phyloP scores from a whole-genome alignment of 169 alveolate genomes.

The Eimeria necatrix region DNA sequence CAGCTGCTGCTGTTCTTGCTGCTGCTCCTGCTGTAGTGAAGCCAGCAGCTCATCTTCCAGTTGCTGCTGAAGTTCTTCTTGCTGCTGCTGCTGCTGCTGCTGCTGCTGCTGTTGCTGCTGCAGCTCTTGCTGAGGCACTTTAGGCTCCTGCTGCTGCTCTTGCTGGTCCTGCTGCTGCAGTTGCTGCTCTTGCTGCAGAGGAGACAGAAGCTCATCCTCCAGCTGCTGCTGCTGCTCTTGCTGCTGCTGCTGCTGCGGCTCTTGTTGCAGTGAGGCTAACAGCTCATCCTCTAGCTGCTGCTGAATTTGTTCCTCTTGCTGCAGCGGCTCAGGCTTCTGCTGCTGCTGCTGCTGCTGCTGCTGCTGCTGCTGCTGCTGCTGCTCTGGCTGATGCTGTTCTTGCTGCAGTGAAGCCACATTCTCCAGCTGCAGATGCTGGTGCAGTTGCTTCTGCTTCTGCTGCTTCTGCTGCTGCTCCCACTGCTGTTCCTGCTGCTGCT shows the following conservation, averaged over 20 bases:
- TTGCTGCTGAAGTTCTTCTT: neutral
- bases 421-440: neutral
- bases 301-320: conserved; percentile 1
- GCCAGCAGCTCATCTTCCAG: no score
- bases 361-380: neutral
- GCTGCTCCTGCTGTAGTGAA: neutral
- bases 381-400: no score
- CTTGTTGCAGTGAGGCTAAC: neutral
- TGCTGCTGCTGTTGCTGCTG: no score
- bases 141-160: no score
- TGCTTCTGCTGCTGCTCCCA: no score
- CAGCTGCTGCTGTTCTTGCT: neutral
- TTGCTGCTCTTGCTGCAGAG: conserved; percentile 2
- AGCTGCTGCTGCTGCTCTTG: conserved; percentile 8
- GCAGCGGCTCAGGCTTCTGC: no score
- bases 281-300: neutral
- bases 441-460: no score
- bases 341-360: no score
- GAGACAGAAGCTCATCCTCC: conserved; percentile 3
- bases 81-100: neutral
- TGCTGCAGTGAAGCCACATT: neutral
- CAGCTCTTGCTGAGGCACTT: no score
- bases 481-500: no score
- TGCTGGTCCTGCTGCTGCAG: conserved; percentile 17
- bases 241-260: neutral